Evolutionary conservation across 495 filamentous ascomycete genomes (phyloP), one percentile per base, ranked within the genome.

Genomic region (Poronia punctata): DNA sequence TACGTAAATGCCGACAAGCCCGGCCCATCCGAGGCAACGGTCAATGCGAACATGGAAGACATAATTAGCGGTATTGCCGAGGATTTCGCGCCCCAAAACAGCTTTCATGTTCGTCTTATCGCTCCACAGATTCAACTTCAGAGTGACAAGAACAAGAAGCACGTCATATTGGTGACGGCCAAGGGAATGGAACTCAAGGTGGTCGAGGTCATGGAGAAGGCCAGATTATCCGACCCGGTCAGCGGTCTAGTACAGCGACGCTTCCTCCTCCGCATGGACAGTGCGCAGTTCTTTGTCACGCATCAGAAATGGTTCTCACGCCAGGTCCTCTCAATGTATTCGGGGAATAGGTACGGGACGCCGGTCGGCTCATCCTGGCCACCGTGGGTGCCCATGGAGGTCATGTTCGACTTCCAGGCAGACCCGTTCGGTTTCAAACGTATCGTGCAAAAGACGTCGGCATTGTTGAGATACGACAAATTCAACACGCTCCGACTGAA

Each of bases 141-240:
- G 56, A 97, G 93, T 57, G 90, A 97, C 52, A 97, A 97, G 74
- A 96, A 96, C 52, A 77, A 80, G 35, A 94, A 92, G 52, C 81
- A 92, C 24, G 92, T 89, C 17, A 80, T 95, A 17, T 65, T 98
- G n/a, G 83, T 95, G 30, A 88, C 88, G 3, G 87, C 88, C 21
- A 95, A 96, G 53, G 84, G 86, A 32, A 98, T 98, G 86, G 86
- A 95, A 59, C 76, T 96, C 25, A 95, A 95, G 64, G 84, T 97
- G 12, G 76, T 98, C 8, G 89, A 95, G 38, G 89, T 98, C 45
- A 95, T 98, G 82, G 92, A 98, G 59, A 95, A 94, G 57, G 83
- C 87, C 48, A 80, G 92, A 33, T 76, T 96, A 28, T 83, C 76
- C 23, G 92, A 98, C 56, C 84, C 88, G 60, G 88, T 98, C 50